Conservation (phyloP, 306 rosid species). For the cucumber (Cucumis sativus) region DNA sequence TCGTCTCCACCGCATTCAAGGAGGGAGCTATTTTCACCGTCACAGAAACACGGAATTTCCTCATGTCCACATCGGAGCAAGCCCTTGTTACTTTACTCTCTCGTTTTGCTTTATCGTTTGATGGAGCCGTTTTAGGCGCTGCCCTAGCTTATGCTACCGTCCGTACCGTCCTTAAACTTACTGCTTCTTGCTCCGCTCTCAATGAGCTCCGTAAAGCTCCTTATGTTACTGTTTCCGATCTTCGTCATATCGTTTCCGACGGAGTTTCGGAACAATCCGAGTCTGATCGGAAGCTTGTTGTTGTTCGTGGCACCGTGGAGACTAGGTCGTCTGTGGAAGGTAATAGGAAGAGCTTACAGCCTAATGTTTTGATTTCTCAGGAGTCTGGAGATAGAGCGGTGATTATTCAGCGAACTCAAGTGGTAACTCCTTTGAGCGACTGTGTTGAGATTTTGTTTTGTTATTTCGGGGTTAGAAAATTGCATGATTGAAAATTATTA, state of each 20-base stretch:
- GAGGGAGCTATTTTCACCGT: background rate
- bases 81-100: constrained; percentile 55
- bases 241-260: constrained; percentile 44
- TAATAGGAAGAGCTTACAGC: constrained; percentile 33
- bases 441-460: background rate
- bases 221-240: constrained; percentile 51
- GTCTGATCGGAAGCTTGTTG: constrained; percentile 24
- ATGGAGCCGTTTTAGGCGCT: constrained; percentile 77
- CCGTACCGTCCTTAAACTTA: constrained; percentile 38
- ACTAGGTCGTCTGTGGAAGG: constrained; percentile 52
- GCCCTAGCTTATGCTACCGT: constrained; percentile 56
- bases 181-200: constrained; percentile 42
- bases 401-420: constrained; percentile 51
- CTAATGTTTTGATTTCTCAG: constrained; percentile 35
- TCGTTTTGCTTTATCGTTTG: constrained; percentile 51
- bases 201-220: constrained; percentile 50
- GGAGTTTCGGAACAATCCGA: constrained; percentile 12
- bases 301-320: constrained; percentile 68
- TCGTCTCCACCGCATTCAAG: background rate
- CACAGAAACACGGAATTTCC: background rate
- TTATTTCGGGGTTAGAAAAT: background rate
- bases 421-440: constrained; percentile 25
- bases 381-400: constrained; percentile 72
- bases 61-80: constrained; percentile 70
- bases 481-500: background rate